These are phyloP conservation scores for Puccinia polysora DNA, from an alignment of 1,284 basidiomycete genomes.

Conservation along the genomic window DNA sequence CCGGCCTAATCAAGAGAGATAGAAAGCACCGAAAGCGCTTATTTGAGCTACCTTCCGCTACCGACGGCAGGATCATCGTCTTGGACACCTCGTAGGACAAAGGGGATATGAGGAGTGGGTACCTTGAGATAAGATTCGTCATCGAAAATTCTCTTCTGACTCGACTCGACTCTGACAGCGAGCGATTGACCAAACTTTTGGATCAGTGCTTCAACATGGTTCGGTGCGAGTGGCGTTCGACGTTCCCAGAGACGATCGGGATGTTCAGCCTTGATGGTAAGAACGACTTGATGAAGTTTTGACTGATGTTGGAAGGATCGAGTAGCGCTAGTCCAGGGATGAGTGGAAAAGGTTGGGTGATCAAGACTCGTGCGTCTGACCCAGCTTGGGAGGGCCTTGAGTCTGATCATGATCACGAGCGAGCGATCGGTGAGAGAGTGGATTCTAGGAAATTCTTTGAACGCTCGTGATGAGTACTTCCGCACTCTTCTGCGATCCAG, in stretches of 20 bases:
- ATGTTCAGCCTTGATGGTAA: slow-evolving; percentile 73
- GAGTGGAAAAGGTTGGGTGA: no score
- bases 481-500: no score
- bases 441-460: no score
- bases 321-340: not conserved
- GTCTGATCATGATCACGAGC: no score
- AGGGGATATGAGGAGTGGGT: slow-evolving; percentile 46
- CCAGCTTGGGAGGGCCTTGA: no score
- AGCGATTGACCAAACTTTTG: slow-evolving; percentile 57
- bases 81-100: not conserved
- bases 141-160: slow-evolving; percentile 68
- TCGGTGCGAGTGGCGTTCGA: slow-evolving; percentile 73
- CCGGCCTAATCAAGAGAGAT: slow-evolving; percentile 61
- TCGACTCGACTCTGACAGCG: slow-evolving; percentile 68
- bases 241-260: slow-evolving; percentile 76
- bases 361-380: no score
- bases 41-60: not conserved
- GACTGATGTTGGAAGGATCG: not conserved
- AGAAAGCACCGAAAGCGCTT: not conserved
- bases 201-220: slow-evolving; percentile 63
- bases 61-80: slow-evolving; percentile 16
- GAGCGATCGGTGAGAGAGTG: no score
- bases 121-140: slow-evolving; percentile 66
- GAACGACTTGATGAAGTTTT: slow-evolving; percentile 51
- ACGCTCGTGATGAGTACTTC: no score